Conservation (phyloP, 1,284 basidiomycete genomes). For the Cryptococcus sp. region DNA sequence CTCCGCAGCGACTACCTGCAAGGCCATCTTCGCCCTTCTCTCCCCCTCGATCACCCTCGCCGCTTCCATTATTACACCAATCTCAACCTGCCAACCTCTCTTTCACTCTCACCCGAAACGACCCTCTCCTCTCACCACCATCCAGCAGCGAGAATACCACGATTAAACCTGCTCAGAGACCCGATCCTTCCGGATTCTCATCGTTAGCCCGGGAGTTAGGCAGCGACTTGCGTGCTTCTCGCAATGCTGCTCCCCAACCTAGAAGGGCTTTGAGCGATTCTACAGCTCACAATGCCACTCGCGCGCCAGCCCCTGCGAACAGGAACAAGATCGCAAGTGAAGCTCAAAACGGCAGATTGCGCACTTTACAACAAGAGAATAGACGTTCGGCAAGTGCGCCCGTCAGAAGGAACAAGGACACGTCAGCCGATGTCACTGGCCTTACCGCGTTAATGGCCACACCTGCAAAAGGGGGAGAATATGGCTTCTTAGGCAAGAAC, state of each 20-base stretch:
- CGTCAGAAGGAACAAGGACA: slow-evolving; percentile 14
- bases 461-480: slow-evolving; percentile 43
- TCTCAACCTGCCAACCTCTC: slow-evolving; percentile 55
- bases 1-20: slow-evolving; percentile 23
- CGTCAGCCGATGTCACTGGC: slow-evolving; percentile 46
- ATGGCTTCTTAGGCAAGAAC: slow-evolving; percentile 42
- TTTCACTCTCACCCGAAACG: slow-evolving; percentile 41
- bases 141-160: slow-evolving; percentile 15
- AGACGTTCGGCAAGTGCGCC: slow-evolving; percentile 26
- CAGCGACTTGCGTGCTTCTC: slow-evolving; percentile 17
- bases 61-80: slow-evolving; percentile 21
- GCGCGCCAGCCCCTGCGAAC: slow-evolving; percentile 3
- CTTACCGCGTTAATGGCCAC: slow-evolving; percentile 50
- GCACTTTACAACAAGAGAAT: slow-evolving; percentile 16
- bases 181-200: slow-evolving; percentile 14
- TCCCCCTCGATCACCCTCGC: slow-evolving; percentile 19
- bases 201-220: slow-evolving; percentile 23
- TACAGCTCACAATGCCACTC: slow-evolving; percentile 29
- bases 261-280: slow-evolving; percentile 35
- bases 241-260: slow-evolving; percentile 1
- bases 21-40: slow-evolving; percentile 26
- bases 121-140: slow-evolving; percentile 43
- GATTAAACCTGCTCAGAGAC: slow-evolving; percentile 1
- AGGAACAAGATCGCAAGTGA: not conserved
- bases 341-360: slow-evolving; percentile 9